A percentile compares a stretch with the other conserved stretches of the same genome.
These are phyloP conservation scores for Heliocybe sulcata DNA, from an alignment of 1,284 basidiomycete species.

Conservation along the genomic window DNA sequence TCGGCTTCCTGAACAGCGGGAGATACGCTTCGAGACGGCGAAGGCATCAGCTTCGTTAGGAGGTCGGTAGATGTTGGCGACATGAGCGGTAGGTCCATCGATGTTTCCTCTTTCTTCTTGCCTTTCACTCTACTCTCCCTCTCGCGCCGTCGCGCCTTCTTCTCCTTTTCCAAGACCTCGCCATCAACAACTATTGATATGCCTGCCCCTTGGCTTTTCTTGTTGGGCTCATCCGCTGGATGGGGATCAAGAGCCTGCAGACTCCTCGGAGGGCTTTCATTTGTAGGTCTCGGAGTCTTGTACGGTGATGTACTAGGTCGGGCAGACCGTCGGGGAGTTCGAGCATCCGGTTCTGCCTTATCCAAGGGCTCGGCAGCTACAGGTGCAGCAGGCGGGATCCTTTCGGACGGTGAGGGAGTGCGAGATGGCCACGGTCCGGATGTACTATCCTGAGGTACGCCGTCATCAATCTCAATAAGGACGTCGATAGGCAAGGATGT, in stretches of 20 bases:
- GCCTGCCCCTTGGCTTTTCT: background rate
- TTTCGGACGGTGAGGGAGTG: too few relatives aligned
- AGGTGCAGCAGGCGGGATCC: too few relatives aligned
- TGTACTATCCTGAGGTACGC: too few relatives aligned
- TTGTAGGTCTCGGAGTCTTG: background rate
- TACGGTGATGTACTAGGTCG: background rate
- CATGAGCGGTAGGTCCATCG: slow-evolving; percentile 20
- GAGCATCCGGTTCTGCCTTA: background rate
- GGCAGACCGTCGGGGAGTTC: background rate
- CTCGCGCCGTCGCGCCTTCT: background rate
- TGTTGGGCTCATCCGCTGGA: background rate
- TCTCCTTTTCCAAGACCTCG: background rate
- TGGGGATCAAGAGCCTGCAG: background rate
- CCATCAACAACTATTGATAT: background rate
- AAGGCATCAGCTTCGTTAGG: slow-evolving; percentile 21
- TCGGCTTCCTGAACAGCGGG: background rate
- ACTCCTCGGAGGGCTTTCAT: background rate
- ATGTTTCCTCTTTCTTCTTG: slow-evolving; percentile 5
- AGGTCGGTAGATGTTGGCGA: slow-evolving; percentile 28
- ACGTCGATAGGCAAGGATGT: too few relatives aligned
- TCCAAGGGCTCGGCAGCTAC: too few relatives aligned
- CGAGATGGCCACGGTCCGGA: too few relatives aligned
- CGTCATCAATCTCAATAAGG: too few relatives aligned
- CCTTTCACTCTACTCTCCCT: slow-evolving; percentile 3
- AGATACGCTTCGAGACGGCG: background rate